phyloP scores from a whole-genome alignment of 805 yeast genomes.

The Cyberlindnera mrakii region DNA sequence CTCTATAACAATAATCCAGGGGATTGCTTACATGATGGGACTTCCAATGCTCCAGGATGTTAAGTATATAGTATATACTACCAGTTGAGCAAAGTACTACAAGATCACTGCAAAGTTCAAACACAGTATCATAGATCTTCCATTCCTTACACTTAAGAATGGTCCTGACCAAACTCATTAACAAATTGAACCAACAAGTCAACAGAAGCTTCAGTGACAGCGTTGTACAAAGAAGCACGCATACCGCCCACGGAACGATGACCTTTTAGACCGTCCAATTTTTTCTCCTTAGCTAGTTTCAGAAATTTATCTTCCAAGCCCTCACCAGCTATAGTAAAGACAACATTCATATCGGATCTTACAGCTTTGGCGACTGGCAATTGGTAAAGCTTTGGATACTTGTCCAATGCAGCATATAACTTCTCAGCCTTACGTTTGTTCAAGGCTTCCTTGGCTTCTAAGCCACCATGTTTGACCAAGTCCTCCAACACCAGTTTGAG shows the following conservation, averaged over 20 bases:
- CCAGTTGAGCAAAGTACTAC: not conserved
- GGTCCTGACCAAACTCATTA: constrained; percentile 26
- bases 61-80: too few relatives aligned
- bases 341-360: constrained; percentile 90
- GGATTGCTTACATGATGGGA: too few relatives aligned
- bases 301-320: constrained; percentile 67
- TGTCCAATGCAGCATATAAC: constrained; percentile 61
- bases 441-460: constrained; percentile 48
- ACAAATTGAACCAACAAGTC: constrained; percentile 8
- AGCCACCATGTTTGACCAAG: constrained; percentile 66
- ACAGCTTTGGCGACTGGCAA: constrained; percentile 57
- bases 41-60: too few relatives aligned
- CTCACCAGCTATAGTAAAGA: constrained; percentile 66
- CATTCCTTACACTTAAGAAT: constrained; percentile 17
- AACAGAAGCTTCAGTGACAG: constrained; percentile 42
- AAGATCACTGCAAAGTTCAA: not conserved
- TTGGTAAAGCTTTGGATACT: constrained; percentile 56
- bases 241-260: constrained; percentile 97
- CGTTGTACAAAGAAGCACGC: constrained; percentile 89
- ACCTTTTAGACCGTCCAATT: constrained; percentile 81
- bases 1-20: too few relatives aligned
- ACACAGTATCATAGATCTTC: not conserved
- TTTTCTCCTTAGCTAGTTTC: constrained; percentile 51
- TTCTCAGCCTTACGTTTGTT: constrained; percentile 57
- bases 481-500: constrained; percentile 70